Evolutionary conservation across 2,329 filamentous ascomycete species (phyloP).

Genomic region (Dactylonectria estremocensis): DNA sequence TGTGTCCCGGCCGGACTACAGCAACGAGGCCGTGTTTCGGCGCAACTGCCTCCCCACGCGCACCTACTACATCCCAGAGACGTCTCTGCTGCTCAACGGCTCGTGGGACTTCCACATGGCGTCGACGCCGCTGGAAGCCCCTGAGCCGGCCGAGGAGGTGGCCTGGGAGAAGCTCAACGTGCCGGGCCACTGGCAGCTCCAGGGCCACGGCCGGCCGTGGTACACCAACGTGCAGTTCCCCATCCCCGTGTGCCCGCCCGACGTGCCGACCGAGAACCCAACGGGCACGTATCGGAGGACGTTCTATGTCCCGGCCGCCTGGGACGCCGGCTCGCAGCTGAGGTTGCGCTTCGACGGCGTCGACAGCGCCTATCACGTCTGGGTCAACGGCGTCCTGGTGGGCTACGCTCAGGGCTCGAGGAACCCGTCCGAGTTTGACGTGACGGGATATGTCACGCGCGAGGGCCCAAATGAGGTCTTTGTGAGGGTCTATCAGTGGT

Average conservation of each 20-base stretch:
- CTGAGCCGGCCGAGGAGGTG: conserved; percentile 67
- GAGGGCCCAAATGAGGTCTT: conserved; percentile 67
- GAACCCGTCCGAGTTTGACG: conserved; percentile 79
- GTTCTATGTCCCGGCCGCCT: conserved; percentile 67
- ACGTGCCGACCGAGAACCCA: conserved; percentile 74
- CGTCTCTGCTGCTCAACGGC: conserved; percentile 67
- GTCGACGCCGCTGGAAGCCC: conserved; percentile 61
- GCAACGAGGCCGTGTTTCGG: conserved; percentile 66
- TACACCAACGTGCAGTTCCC: conserved; percentile 80
- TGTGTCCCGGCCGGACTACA: conserved; percentile 61
- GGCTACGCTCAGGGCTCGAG: conserved; percentile 80
- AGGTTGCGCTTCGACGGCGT: conserved; percentile 80
- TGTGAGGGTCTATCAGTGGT: conserved; percentile 80
- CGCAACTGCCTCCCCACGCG: conserved; percentile 68
- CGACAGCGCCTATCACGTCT: conserved; percentile 79
- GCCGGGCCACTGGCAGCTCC: conserved; percentile 79
- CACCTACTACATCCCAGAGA: conserved; percentile 67
- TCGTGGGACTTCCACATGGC: conserved; percentile 70
- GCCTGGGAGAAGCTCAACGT: conserved; percentile 66
- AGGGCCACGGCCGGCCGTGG: conserved; percentile 76
- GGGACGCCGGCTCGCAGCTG: conserved; percentile 66
- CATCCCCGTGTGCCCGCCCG: conserved; percentile 75
- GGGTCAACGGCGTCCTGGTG: conserved; percentile 74
- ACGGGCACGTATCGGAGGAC: conserved; percentile 73
- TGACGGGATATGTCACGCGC: conserved; percentile 64